These are phyloP conservation scores for Entomortierella lignicola DNA, from an alignment of 192 early-diverging fungal species.

Conservation along the genomic window DNA sequence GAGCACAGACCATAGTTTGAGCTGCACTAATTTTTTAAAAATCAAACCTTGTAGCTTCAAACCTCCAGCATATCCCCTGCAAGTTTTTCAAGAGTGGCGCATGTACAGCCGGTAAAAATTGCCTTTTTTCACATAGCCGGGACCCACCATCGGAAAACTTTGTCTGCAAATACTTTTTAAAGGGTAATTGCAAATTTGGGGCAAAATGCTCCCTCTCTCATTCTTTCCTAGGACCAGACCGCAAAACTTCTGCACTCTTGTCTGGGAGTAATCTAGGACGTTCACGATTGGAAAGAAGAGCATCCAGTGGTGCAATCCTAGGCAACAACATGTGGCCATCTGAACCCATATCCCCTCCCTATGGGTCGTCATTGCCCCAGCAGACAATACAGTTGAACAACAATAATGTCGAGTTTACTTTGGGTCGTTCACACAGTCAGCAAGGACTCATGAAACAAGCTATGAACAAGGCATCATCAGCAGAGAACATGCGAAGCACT, in stretches of 20 bases:
- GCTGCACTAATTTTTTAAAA: background rate
- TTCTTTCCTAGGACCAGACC: constrained; percentile 47
- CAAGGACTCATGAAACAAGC: constrained; percentile 23
- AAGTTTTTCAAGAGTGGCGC: constrained; percentile 84
- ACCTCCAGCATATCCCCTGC: constrained; percentile 76
- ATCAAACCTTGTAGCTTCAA: constrained; percentile 32
- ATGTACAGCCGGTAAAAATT: constrained; percentile 80
- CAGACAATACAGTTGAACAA: constrained; percentile 13
- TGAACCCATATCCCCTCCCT: constrained; percentile 45
- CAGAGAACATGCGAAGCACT: constrained; percentile 6
- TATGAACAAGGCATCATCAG: constrained; percentile 3
- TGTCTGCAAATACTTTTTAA: constrained; percentile 82
- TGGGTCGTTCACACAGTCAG: constrained; percentile 23
- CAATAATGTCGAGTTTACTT: constrained; percentile 41
- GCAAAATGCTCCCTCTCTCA: constrained; percentile 78
- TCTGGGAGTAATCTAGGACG: constrained; percentile 15
- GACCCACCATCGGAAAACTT: constrained; percentile 69
- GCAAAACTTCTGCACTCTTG: constrained; percentile 42
- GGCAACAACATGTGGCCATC: constrained; percentile 35
- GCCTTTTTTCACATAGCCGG: constrained; percentile 79
- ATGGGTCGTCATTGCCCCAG: constrained; percentile 23
- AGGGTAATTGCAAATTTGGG: constrained; percentile 86
- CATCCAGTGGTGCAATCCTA: constrained; percentile 49
- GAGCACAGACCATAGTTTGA: constrained; percentile 2
- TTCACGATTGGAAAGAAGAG: constrained; percentile 34